A percentile compares a stretch with the other conserved stretches of the same genome.
phyloP scores from a whole-genome alignment of 148 eudicot species.

The Rhododendron simsii region DNA sequence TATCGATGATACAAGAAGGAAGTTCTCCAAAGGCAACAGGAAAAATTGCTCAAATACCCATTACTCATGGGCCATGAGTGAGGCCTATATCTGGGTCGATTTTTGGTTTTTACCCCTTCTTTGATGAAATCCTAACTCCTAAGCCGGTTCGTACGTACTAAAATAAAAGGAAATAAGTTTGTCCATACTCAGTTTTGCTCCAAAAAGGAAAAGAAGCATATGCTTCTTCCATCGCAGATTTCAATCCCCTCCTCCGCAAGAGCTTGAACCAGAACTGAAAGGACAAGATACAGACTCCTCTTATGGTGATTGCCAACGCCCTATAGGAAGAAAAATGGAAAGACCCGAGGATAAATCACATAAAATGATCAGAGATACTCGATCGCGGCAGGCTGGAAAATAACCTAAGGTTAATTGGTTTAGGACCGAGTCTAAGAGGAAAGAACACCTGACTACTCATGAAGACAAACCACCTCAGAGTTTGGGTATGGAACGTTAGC shows the following conservation, averaged over 20 bases:
- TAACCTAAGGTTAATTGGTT: background rate
- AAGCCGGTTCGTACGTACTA: background rate
- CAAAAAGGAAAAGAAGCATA: background rate
- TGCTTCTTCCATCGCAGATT: background rate
- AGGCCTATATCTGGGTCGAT: too few relatives aligned
- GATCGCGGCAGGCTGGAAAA: background rate
- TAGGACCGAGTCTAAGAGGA: background rate
- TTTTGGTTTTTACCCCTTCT: too few relatives aligned
- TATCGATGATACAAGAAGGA: too few relatives aligned
- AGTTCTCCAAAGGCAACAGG: too few relatives aligned
- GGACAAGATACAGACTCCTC: background rate
- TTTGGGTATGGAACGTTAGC: background rate
- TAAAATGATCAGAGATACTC: background rate
- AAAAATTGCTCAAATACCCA: too few relatives aligned
- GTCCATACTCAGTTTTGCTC: background rate
- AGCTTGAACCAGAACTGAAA: background rate
- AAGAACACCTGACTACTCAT: background rate
- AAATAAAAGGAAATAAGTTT: background rate
- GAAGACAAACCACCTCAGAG: background rate
- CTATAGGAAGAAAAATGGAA: background rate
- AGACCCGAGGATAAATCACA: background rate
- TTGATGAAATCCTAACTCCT: too few relatives aligned
- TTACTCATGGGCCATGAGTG: too few relatives aligned
- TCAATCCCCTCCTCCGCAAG: background rate
- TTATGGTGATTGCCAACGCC: background rate